Conservation (phyloP, 805 yeast species). For the Jamesozyma hellenica region DNA sequence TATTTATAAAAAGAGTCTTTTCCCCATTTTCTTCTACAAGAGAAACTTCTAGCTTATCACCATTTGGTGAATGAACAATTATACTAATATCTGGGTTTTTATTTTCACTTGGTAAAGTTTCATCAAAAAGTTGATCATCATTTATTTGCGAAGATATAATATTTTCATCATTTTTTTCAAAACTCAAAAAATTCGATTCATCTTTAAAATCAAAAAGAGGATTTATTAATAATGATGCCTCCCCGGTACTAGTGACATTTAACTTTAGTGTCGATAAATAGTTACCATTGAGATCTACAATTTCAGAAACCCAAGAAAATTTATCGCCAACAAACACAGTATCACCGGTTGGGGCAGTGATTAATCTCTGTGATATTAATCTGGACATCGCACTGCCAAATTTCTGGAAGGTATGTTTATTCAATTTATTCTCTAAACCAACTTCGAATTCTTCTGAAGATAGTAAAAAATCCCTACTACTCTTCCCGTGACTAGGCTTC, state of each 20-base stretch:
- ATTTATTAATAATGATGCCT: background rate
- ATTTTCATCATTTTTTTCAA: background rate
- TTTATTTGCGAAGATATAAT: background rate
- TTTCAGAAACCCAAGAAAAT: slow-evolving; percentile 24
- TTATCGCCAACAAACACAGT: slow-evolving; percentile 19
- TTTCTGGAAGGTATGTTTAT: slow-evolving; percentile 5
- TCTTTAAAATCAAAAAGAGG: background rate
- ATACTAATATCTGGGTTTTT: background rate
- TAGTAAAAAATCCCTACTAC: slow-evolving; percentile 2
- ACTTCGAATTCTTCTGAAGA: slow-evolving; percentile 1
- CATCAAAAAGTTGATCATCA: background rate
- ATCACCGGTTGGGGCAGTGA: slow-evolving; percentile 13
- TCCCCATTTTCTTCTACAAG: background rate
- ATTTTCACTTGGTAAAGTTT: background rate
- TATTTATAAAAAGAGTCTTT: background rate
- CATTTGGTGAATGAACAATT: background rate
- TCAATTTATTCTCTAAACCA: background rate
- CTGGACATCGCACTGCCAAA: slow-evolving; percentile 18
- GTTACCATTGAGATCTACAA: background rate
- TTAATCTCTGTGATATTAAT: slow-evolving; percentile 11
- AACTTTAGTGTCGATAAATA: background rate
- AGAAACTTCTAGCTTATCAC: background rate
- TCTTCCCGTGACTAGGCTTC: slow-evolving; percentile 4
- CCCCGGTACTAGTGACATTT: background rate
- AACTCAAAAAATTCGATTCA: background rate